These are phyloP conservation scores for Cicer arietinum DNA, from an alignment of 306 rosid genomes.

Conservation along the genomic window DNA sequence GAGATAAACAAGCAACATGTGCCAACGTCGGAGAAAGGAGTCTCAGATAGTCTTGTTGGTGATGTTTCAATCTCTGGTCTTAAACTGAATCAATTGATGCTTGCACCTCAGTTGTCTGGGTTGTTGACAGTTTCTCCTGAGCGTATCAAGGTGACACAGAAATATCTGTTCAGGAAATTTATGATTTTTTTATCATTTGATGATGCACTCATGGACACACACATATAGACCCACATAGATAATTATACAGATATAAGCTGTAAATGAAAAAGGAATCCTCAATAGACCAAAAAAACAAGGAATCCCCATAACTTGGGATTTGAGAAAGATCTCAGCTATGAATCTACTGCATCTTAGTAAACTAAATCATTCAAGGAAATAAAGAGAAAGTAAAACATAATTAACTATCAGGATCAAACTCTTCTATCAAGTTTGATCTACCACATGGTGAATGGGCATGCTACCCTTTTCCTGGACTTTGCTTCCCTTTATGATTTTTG, in stretches of 20 bases:
- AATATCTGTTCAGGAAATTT: slow-evolving; percentile 13
- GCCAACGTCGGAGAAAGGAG: slow-evolving; percentile 53
- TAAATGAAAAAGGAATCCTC: no score
- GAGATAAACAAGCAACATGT: slow-evolving; percentile 53
- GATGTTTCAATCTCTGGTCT: slow-evolving; percentile 83
- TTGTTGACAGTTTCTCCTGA: slow-evolving; percentile 66
- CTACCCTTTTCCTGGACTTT: no score
- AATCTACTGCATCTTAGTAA: no score
- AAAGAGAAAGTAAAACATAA: no score
- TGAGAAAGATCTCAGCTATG: no score
- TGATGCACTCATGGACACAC: neutral
- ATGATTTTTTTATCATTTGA: slow-evolving; percentile 16
- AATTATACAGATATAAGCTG: neutral
- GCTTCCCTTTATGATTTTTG: no score
- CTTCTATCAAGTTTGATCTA: no score
- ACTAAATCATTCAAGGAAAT: no score
- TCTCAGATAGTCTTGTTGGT: slow-evolving; percentile 68
- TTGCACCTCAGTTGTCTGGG: slow-evolving; percentile 91
- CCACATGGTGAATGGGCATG: no score
- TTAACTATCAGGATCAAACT: no score
- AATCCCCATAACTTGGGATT: no score
- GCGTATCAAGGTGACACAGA: slow-evolving; percentile 70
- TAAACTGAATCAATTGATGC: slow-evolving; percentile 87
- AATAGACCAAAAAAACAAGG: no score
- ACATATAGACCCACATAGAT: neutral